Conservation (phyloP, 2,329 filamentous ascomycete species). For the Malbranchea zuffiana region DNA sequence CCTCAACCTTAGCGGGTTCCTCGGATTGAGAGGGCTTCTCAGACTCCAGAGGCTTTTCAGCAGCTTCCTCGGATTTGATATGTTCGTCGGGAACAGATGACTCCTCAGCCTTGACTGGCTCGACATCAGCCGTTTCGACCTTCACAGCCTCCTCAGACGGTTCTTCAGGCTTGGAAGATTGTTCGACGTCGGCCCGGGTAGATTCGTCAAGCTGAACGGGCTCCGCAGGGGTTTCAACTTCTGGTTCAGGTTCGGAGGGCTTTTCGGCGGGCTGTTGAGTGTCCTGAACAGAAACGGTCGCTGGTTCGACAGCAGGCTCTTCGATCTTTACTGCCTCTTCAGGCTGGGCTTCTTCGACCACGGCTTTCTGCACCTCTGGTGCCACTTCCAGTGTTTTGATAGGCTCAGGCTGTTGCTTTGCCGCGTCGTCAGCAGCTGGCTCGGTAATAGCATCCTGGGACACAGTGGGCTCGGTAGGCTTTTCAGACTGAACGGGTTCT, state of each 20-base stretch:
- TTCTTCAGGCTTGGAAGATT: neutral
- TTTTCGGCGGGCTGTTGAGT: neutral
- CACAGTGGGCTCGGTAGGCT: neutral
- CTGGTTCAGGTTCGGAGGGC: neutral
- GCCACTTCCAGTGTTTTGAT: neutral
- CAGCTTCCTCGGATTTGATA: neutral
- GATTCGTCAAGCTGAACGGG: too few relatives aligned
- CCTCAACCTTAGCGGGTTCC: neutral
- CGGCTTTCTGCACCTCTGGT: neutral
- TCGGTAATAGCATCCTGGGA: conserved; percentile 1
- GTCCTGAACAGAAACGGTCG: neutral
- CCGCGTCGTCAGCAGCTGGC: neutral
- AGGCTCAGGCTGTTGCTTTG: neutral
- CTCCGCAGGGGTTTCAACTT: conserved; percentile 1
- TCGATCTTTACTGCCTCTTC: neutral
- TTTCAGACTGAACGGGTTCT: too few relatives aligned
- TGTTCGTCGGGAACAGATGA: too few relatives aligned
- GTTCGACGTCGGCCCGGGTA: neutral
- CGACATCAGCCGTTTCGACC: too few relatives aligned
- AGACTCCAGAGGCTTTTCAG: neutral
- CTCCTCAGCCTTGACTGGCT: too few relatives aligned
- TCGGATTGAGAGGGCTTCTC: neutral
- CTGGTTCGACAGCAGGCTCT: neutral
- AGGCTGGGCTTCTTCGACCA: neutral
- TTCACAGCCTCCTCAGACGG: too few relatives aligned